These are phyloP conservation scores for Paramecium bursaria DNA, from an alignment of 73 alveolate species.

Conservation along the genomic window DNA sequence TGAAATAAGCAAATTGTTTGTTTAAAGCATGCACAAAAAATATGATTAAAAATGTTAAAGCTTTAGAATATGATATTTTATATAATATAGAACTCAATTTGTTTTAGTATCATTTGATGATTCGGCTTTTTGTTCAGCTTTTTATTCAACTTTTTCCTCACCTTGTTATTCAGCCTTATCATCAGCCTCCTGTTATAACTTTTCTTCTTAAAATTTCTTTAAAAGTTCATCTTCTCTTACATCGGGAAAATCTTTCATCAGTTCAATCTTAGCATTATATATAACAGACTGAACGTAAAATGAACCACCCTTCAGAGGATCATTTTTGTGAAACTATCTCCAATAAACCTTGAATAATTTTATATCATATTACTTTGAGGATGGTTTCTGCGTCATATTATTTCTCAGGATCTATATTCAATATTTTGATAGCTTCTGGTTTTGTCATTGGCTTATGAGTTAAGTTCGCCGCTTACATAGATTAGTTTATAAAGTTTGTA, in stretches of 20 bases:
- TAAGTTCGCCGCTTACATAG: slow-evolving; percentile 32
- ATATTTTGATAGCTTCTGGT: slow-evolving; percentile 25
- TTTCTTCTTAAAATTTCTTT: neutral
- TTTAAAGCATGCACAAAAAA: slow-evolving; percentile 43
- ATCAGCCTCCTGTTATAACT: no score
- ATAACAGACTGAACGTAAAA: slow-evolving; percentile 7
- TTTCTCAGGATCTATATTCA: neutral
- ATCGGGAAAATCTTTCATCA: slow-evolving; percentile 44
- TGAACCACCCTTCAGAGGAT: slow-evolving; percentile 53
- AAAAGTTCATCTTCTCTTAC: neutral
- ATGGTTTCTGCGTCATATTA: slow-evolving; percentile 9
- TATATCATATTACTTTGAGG: no score
- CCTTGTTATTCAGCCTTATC: neutral
- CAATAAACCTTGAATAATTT: slow-evolving; percentile 56
- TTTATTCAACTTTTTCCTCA: slow-evolving; percentile 4
- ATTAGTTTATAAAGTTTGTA: neutral
- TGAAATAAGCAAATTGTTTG: slow-evolving; percentile 33
- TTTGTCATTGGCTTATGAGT: slow-evolving; percentile 29
- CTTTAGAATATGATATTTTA: slow-evolving; percentile 48
- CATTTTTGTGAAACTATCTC: slow-evolving; percentile 47
- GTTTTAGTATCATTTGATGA: no score
- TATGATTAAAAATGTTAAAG: slow-evolving; percentile 24
- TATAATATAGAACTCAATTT: no score
- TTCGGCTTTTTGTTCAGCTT: no score
- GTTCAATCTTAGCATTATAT: slow-evolving; percentile 45